Percentiles rank a stretch among this genome's conserved stretches.
phyloP scores from a whole-genome alignment of 345 rosid species.

The Pelargonium nanum region DNA sequence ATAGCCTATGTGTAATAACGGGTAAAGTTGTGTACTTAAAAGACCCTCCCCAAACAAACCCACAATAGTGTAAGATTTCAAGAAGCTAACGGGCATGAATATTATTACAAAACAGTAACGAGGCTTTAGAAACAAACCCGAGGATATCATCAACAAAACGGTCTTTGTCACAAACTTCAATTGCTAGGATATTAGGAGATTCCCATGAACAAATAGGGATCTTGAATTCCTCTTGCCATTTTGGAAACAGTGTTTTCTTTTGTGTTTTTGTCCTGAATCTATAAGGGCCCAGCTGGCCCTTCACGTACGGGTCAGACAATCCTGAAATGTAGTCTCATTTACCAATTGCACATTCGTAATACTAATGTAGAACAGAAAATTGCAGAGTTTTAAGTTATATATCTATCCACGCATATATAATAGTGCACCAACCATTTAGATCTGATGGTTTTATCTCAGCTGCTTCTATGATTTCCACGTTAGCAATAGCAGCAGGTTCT shows the following conservation, averaged over 20 bases:
- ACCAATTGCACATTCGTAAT: background rate
- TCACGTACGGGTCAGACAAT: slow-evolving; percentile 90
- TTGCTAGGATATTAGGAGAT: slow-evolving; percentile 39
- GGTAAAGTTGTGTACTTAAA: too few relatives aligned
- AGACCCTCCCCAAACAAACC: too few relatives aligned
- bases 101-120: background rate
- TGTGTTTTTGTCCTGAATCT: slow-evolving; percentile 64
- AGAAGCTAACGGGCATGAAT: background rate
- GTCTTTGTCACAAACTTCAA: slow-evolving; percentile 88
- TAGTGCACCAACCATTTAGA: slow-evolving; percentile 52
- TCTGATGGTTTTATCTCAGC: slow-evolving; percentile 77
- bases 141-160: slow-evolving; percentile 70
- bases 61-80: background rate
- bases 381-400: too few relatives aligned
- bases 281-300: slow-evolving; percentile 77
- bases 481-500: slow-evolving; percentile 60
- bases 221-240: slow-evolving; percentile 86
- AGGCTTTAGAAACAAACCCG: slow-evolving; percentile 48
- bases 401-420: background rate
- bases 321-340: slow-evolving; percentile 37
- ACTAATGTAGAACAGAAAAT: background rate
- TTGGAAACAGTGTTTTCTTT: slow-evolving; percentile 68
- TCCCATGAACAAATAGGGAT: slow-evolving; percentile 85
- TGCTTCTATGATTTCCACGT: slow-evolving; percentile 80
- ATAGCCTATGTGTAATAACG: too few relatives aligned